Base-by-base conservation (phyloP, 257 asterid species). In the Parsonsia alboflavescens region DNA sequence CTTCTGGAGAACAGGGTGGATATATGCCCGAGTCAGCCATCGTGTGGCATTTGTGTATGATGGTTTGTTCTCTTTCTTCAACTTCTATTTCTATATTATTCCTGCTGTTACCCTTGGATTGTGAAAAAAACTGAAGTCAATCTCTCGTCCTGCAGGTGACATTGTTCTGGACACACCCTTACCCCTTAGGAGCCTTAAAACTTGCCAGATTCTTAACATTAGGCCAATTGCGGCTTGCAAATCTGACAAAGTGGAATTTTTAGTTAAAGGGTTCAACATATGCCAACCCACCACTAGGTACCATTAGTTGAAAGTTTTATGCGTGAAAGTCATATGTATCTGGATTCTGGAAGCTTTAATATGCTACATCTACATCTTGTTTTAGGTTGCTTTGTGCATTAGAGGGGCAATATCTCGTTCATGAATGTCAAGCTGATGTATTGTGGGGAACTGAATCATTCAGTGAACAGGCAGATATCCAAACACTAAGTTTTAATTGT, bases 1-100 rank as follows among this genome's bases (percentile, higher is more conserved):
- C 66, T 89, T 92, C 79, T 92, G 99, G 98, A 87, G 79, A 80
- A 80, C 86, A 13, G 99, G 97, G 66, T 90, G 97, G 98, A 87
- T 95, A 78, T 92, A 89, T 81, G 79, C 96, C 78, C 89, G 93
- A 77, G 84, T 88, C 79, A 85, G 71, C 74, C 88, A 90, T 72
- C 91, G 79, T 65, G 84, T 87, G 77, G 85, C 94, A 68, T 89
- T 95, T 81, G 79, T 89, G 52, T 88, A 84, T 74, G 87, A 92
- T 86, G 99, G 99, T 92, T 82, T 74, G 62, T 70, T 63, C 49
- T 41, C 44, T 16, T 77, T 68, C 67, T 80, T 62, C 44, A 36
- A 68, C 64, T 75, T 28, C 44, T 36, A 68, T 68, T 70, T 62
- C 65, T 79, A 63, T 42, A 61, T 21, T 24, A 50, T 49, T 70